phyloP scores from a whole-genome alignment of 768 basidiomycete genomes.

The Psilocybe azurescens region DNA sequence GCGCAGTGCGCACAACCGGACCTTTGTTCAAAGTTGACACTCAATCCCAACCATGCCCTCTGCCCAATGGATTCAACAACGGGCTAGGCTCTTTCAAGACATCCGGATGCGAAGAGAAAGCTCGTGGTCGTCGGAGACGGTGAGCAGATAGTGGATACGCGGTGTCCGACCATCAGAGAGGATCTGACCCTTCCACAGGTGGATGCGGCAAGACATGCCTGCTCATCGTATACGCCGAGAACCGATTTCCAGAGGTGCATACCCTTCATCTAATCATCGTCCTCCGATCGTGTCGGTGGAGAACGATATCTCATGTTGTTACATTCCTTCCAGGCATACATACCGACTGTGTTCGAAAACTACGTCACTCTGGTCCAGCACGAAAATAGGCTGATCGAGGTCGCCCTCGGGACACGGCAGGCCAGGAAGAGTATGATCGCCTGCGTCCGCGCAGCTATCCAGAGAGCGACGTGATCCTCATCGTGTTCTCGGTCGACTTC shows the following conservation, averaged over 20 bases:
- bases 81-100: constrained; percentile 37
- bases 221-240: constrained; percentile 95
- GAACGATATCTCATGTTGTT: too few species aligned
- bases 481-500: constrained; percentile 94
- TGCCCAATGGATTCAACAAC: constrained; percentile 5
- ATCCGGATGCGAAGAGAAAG: constrained; percentile 86
- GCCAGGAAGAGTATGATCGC: constrained; percentile 47
- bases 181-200: constrained; percentile 43
- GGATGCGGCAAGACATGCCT: constrained; percentile 95
- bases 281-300: neutral
- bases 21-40: constrained; percentile 15
- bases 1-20: constrained; percentile 2
- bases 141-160: constrained; percentile 36
- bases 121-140: constrained; percentile 90
- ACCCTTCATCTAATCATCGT: constrained; percentile 6
- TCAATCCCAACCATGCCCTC: neutral
- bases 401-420: constrained; percentile 99
- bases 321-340: constrained; percentile 68
- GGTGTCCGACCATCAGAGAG: too few species aligned
- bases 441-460: constrained; percentile 89
- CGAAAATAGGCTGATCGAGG: constrained; percentile 88
- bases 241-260: constrained; percentile 91
- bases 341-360: constrained; percentile 95
- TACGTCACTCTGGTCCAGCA: constrained; percentile 88
- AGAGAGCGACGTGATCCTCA: constrained; percentile 89